Evolutionary conservation across 495 filamentous ascomycete genomes (phyloP), one percentile per base, ranked within the genome.

Genomic region (Cetradonia linearis): DNA sequence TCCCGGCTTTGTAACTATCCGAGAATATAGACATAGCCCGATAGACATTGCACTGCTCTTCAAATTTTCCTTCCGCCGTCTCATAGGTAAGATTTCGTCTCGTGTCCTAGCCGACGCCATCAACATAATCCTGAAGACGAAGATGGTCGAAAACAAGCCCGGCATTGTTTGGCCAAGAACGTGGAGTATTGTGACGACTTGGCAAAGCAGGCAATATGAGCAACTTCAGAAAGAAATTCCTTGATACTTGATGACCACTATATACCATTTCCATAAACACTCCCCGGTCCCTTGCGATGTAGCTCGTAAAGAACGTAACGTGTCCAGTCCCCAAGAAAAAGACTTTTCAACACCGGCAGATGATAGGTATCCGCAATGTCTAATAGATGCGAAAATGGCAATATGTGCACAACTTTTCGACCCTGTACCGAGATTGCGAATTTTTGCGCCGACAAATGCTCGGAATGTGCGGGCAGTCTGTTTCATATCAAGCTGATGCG

Each of bases 401-500:
- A 5, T 16, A 44, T 16, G 18, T 44, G 16, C 55, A 56, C 20
- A 31, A n/a, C 38, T 57, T 57, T 57, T 57, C 54, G 55, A 57
- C 11, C 30, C 34, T 56, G 44, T 23, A 23, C 31, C 14, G 49
- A 53, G 49, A 31, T 53, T 31, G 49, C 49, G 8, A 31, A 16
- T 18, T 14, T 0, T 34, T 48, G 42, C 56, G 56, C 30, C 33
- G 7, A 30, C 9, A 48, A 27, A 58, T 48, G 28, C 30, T 37
- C 27, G 33, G 28, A 18, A 47, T 47, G 10, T 5, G 18, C 9
- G 25, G 25, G 42, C 9, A 25, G 20, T 46, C 9, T 20, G 25
- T 46, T 8, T 3, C 16, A 9, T 11, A 47, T 9, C n/a, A 0
- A 16, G 30, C 56, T 34, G 28, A 25, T 58, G 18, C 16, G 10